phyloP scores from a whole-genome alignment of 768 basidiomycete genomes.

The Kwoniella sp. region DNA sequence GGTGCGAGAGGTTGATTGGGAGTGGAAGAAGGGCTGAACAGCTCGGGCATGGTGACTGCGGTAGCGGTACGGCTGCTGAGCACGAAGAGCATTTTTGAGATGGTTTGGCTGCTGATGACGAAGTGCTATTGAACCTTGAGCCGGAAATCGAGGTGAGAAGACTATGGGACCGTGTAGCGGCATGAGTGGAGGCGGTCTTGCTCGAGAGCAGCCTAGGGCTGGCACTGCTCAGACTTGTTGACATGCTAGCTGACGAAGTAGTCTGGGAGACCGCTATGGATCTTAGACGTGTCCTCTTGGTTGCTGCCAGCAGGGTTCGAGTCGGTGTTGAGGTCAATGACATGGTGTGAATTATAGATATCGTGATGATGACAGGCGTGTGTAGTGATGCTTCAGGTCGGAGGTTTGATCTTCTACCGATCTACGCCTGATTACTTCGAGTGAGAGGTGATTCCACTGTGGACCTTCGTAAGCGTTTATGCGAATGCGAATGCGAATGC shows the following conservation, averaged over 20 bases:
- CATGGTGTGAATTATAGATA: too few relatives aligned
- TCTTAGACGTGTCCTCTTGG: too few relatives aligned
- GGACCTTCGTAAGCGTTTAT: too few relatives aligned
- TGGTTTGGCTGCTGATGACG: slow-evolving; percentile 10
- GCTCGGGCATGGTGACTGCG: slow-evolving; percentile 70
- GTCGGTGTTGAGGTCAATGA: background rate
- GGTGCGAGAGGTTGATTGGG: slow-evolving; percentile 64
- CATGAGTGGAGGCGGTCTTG: too few relatives aligned
- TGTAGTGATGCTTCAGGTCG: too few relatives aligned
- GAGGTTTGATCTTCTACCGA: too few relatives aligned
- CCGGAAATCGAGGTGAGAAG: background rate
- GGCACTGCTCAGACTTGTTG: background rate
- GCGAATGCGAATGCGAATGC: too few relatives aligned
- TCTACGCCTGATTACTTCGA: too few relatives aligned
- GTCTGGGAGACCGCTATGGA: background rate
- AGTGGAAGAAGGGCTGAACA: slow-evolving; percentile 71
- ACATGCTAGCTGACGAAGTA: background rate
- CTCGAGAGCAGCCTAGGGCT: background rate
- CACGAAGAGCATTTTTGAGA: slow-evolving; percentile 67
- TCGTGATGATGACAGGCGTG: too few relatives aligned
- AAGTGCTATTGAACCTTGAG: background rate
- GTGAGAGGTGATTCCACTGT: too few relatives aligned
- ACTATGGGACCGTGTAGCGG: too few relatives aligned
- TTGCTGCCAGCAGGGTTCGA: background rate
- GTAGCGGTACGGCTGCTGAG: slow-evolving; percentile 63